phyloP scores from a whole-genome alignment of 1,139 yeast genomes.

The Taphrina populina region DNA sequence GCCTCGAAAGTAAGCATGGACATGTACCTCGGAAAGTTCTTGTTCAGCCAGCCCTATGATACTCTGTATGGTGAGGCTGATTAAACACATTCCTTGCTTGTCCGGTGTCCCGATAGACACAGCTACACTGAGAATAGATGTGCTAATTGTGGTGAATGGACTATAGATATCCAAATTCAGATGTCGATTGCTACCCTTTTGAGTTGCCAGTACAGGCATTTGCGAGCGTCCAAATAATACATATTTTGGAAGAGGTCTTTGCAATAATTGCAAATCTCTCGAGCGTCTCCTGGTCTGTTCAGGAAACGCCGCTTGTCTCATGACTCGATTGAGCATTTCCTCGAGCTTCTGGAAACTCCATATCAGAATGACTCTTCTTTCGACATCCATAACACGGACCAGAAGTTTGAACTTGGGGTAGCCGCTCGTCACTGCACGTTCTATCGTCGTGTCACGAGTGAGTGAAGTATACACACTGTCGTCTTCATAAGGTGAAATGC shows the following conservation, averaged over 20 bases:
- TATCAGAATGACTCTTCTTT: slow-evolving; percentile 35
- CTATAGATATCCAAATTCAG: slow-evolving; percentile 37
- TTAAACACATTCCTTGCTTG: slow-evolving; percentile 19
- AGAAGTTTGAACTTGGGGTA: slow-evolving; percentile 35
- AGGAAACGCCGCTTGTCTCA: not conserved
- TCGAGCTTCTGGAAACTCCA: slow-evolving; percentile 37
- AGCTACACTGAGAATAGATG: slow-evolving; percentile 27
- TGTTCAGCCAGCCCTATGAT: slow-evolving; percentile 20
- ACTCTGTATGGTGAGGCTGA: slow-evolving; percentile 34
- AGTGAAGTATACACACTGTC: slow-evolving; percentile 16
- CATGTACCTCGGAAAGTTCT: slow-evolving; percentile 36
- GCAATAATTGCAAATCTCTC: slow-evolving; percentile 25
- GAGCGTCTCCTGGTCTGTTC: slow-evolving; percentile 29
- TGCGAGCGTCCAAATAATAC: slow-evolving; percentile 29
- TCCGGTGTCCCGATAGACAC: slow-evolving; percentile 34
- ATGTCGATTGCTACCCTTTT: not conserved
- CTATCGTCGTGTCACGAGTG: slow-evolving; percentile 26
- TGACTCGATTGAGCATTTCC: not conserved
- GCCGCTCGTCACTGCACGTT: slow-evolving; percentile 32
- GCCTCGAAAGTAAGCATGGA: slow-evolving; percentile 11
- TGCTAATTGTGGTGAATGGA: slow-evolving; percentile 32
- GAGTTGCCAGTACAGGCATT: slow-evolving; percentile 12
- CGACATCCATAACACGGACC: slow-evolving; percentile 41
- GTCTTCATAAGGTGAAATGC: slow-evolving; percentile 36
- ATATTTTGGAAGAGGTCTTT: slow-evolving; percentile 1